Evolutionary conservation across 1,139 yeast genomes (phyloP), one percentile per base, ranked within the genome.

Genomic region (Lodderomyces margitis): DNA sequence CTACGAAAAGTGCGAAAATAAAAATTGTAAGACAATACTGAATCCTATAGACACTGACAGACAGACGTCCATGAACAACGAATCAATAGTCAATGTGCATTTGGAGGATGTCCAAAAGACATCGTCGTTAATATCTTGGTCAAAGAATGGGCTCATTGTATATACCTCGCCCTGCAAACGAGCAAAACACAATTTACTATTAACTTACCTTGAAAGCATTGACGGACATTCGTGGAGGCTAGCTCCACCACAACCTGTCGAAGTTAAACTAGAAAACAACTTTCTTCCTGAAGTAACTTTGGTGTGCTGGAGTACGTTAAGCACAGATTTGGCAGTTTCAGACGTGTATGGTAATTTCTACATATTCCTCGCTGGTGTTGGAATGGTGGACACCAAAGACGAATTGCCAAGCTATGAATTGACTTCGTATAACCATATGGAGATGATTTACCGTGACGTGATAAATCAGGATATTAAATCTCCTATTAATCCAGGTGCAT

Each of bases 121-220:
- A 19, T 42, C 54, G 10, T 41, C 49, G 14, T 43, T 55, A 36
- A 70, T 84, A 24, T 75, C 88, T 15, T 86, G 94, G 95, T 83
- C 89, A 15, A 73, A 78, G 47, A 81, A 80, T 54, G 94, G 94
- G 14, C 79, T 83, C 53, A 72, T 86, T 19, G 92, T 91, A 2
- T 83, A 79, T 51, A 64, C 78, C 4, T 68, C 68, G 41, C 48
- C 49, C 2, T 31, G 43, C 9, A 37, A 48, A 23, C 41, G 51
- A 15, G 40, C 51, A n/a, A 58, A 56, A 32, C 56, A 63, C 40
- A 68, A 63, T 46, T 57, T 84, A 33, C 62, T 66, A 41, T 63
- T 84, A 46, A 78, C 89, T 2, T 80, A 81, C 57, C 58, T 85
- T 40, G 85, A 79, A 49, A 80, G 86, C 49, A 58, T 74, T 12